Base-by-base conservation (phyloP, 2,329 filamentous ascomycete species). In the Didymella lethalis region DNA sequence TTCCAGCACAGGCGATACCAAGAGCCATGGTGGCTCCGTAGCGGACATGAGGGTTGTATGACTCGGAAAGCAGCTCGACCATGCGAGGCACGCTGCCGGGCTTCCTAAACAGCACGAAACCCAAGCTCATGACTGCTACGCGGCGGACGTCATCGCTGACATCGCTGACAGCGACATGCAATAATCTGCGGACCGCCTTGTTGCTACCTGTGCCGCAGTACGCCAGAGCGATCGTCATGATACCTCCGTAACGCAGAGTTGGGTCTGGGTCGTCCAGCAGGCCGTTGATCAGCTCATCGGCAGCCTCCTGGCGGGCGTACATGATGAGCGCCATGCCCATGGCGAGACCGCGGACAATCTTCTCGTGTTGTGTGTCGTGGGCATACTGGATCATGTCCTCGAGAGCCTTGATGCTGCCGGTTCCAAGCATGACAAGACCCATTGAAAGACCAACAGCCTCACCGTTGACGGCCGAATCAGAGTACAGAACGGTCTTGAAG, bases 1-100 rank as follows among this genome's bases (percentile, higher is more conserved):
- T 99, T 47, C 95, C 95, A 26, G 95, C 95, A 71, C 96, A 99
- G 26, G 96, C 96, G 72, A 99, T 99, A 79, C 95, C 95, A 12
- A 99, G 86, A 43, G 96, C 96, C 93, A 99, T 97, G 52, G 95
- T 95, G 20, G 95, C 96, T 74, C 95, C 95, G 72, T 99, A 99
- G 57, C 95, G 90, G 46, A 99, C 95, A 74, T 99, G 95, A 20
- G 95, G 95, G 80, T 99, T 99, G 84, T 99, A 99, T 0, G 94
- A 98, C 78, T 99, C 96, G 5, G 95, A 95, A 20, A 99, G 88
- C 49, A 99, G 87, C 81, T 99, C 96, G 40, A 99, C 95, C 93
- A 99, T 99, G 64, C 96, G 91, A 52, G 96, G 96, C 16, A 99
- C 95, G 71, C 93, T 97, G 70, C 92, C 92, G 45, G 96, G 92